Base-by-base conservation (phyloP, 2,329 filamentous ascomycete genomes). In the Exophiala dermatitidis region DNA sequence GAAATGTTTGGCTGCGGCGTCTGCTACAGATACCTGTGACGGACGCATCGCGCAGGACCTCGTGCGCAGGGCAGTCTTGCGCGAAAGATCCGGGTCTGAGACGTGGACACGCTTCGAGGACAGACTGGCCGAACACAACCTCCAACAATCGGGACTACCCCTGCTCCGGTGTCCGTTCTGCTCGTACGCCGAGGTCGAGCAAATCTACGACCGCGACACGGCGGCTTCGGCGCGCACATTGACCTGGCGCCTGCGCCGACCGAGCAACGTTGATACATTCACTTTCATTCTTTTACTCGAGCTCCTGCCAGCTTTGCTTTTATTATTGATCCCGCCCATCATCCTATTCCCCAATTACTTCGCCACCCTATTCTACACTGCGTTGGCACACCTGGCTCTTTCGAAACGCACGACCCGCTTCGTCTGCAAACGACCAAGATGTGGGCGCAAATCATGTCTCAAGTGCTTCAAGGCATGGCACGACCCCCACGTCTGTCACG, bases 141-240 rank as follows among this genome's bases (percentile, higher is more conserved):
- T 98, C 1, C 71, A 86, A 29, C 83, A 85, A 52, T 87, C 85
- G 28, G 79, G 82, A 26, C 71, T 95, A 4, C 84, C 86, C 2
- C 78, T 97, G 1, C 77, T 93, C 45, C 83, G 84, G 37, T 97
- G 93, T 64, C 90, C 90, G 0, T 96, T 94, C 66, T 98, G 91
- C 74, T 78, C 78, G 60, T 98, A 97, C 66, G 89, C 89, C 32
- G 93, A 97, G 73, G 77, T 90, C 29, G 89, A 96, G 68, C 84
- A 88, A 52, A 73, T 86, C 12, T 88, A 87, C 66, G 74, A 84
- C 26, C 83, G 82, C 37, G 37, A 46, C 42, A 69, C 60, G 7
- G 70, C 70, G 43, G 19, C 19, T 19, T 19, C 19, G 19, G 69
- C 71, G 48, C 76, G 80, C 10, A 38, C 5, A 52, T 69, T 78